Conservation (phyloP, 176 grass and related monocot species). For the Leersia perrieri region DNA sequence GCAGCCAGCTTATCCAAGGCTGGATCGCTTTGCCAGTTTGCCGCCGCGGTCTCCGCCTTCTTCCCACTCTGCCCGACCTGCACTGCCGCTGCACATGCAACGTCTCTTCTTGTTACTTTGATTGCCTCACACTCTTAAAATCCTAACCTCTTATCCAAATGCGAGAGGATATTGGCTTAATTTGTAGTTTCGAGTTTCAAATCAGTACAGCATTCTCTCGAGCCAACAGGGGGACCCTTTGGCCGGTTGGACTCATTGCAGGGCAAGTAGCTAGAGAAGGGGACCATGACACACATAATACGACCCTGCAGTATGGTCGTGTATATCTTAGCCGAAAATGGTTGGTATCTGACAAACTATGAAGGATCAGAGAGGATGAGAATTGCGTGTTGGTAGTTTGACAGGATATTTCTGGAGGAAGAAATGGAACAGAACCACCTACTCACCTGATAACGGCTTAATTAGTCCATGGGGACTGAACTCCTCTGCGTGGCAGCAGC, state of each 20-base stretch:
- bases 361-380: background rate
- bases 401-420: conserved; percentile 4
- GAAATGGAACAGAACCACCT: background rate
- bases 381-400: background rate
- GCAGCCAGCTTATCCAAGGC: conserved; percentile 32
- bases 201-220: background rate
- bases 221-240: background rate
- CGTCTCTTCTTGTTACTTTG: background rate
- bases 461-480: background rate
- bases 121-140: background rate
- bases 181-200: background rate
- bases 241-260: background rate
- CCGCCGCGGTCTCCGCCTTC: conserved; percentile 6
- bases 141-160: background rate
- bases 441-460: background rate
- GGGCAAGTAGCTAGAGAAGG: background rate
- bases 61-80: background rate
- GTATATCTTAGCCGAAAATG: conserved; percentile 24
- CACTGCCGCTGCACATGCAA: conserved; percentile 20
- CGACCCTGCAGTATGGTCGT: background rate
- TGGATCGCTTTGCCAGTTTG: conserved; percentile 6
- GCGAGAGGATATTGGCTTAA: background rate
- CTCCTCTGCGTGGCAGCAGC: conserved; percentile 21
- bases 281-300: background rate
- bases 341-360: background rate